phyloP scores from a whole-genome alignment of 257 asterid species.

The Solanum sejunctum region DNA sequence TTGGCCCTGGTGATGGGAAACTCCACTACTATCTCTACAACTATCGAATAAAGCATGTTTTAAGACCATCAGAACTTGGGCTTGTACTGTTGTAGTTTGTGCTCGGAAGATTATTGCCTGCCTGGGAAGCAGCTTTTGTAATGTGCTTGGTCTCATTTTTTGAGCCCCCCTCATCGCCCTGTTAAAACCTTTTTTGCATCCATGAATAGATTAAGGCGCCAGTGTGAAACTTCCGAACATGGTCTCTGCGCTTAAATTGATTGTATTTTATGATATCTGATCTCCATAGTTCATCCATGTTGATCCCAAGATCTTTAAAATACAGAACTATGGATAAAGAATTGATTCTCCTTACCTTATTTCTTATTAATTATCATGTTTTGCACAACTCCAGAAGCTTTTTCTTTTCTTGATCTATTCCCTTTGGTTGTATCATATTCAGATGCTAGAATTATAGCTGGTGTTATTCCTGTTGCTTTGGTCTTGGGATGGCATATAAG shows the following conservation, averaged over 20 bases:
- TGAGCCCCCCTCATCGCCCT: background rate
- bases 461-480: too few species aligned
- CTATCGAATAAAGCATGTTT: slow-evolving; percentile 13
- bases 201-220: background rate
- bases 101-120: background rate
- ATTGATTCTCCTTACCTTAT: background rate
- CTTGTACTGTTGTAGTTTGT: slow-evolving; percentile 15
- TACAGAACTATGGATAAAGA: background rate
- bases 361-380: background rate
- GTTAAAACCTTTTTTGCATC: background rate
- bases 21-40: slow-evolving; percentile 24
- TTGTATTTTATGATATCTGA: background rate
- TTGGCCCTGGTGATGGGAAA: slow-evolving; percentile 20
- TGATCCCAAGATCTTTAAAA: background rate
- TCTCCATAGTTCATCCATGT: background rate
- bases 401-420: background rate
- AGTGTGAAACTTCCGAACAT: background rate
- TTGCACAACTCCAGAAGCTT: background rate
- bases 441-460: background rate
- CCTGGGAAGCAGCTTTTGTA: background rate
- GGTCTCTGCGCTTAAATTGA: background rate
- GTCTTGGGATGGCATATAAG: background rate
- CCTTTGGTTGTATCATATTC: background rate
- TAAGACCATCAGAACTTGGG: slow-evolving; percentile 20
- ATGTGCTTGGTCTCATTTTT: background rate